phyloP scores from a whole-genome alignment of 2,329 filamentous ascomycete species.

The Cordyceps farinosa region DNA sequence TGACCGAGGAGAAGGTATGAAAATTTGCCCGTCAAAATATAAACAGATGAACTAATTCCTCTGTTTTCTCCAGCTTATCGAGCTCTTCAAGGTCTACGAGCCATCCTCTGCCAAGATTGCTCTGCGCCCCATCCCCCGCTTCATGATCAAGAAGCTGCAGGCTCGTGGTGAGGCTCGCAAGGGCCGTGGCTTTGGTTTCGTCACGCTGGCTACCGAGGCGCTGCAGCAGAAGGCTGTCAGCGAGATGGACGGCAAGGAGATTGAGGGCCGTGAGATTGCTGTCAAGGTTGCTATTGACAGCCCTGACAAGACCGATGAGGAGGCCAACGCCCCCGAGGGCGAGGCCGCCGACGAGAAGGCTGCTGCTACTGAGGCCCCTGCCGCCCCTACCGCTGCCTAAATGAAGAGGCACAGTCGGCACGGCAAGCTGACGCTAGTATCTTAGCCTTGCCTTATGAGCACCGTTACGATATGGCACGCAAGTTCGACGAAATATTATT shows the following conservation, averaged over 20 bases:
- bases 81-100: slow-evolving; percentile 90
- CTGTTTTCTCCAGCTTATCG: slow-evolving; percentile 69
- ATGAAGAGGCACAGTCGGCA: slow-evolving; percentile 17
- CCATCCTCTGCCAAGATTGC: slow-evolving; percentile 97
- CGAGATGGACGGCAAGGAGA: slow-evolving; percentile 99
- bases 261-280: slow-evolving; percentile 97
- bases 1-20: slow-evolving; percentile 92
- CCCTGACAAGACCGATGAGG: slow-evolving; percentile 92
- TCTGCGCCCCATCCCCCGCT: slow-evolving; percentile 94
- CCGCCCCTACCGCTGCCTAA: slow-evolving; percentile 31
- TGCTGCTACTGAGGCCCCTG: slow-evolving; percentile 29
- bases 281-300: slow-evolving; percentile 99
- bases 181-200: slow-evolving; percentile 98
- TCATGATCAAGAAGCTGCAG: slow-evolving; percentile 99
- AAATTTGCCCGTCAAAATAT: neutral
- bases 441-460: slow-evolving; percentile 23
- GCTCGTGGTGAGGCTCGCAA: slow-evolving; percentile 97
- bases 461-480: slow-evolving; percentile 38
- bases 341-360: slow-evolving; percentile 42
- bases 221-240: slow-evolving; percentile 92
- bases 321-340: slow-evolving; percentile 58
- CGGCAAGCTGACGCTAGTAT: slow-evolving; percentile 9
- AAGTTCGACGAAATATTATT: slow-evolving; percentile 39
- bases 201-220: slow-evolving; percentile 92
- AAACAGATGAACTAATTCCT: slow-evolving; percentile 17